Evolutionary conservation across 257 asterid genomes (phyloP), one percentile per base, ranked within the genome.

Genomic region (Voacanga thouarsii): DNA sequence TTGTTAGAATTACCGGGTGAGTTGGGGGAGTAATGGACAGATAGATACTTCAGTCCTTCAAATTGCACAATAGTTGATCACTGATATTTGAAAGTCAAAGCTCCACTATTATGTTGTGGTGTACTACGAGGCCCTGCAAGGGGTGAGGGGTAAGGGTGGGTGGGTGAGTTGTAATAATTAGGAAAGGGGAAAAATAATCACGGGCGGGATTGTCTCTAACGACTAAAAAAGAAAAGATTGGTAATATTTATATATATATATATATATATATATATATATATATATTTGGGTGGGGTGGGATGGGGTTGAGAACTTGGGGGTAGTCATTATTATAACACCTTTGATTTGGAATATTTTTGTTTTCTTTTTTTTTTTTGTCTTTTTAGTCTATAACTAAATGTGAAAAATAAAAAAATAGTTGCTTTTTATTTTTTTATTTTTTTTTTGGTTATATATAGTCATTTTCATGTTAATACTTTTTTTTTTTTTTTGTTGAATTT

Each of bases 11-110:
- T 60, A 45, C 59, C 74, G 51, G 75, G 49, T 75, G 50, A 75
- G 45, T 50, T 37, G 1, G 23, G 37, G 66, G 41, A 66, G 67
- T 49, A 37, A 47, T 79, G 64, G 81, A 53, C 77, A n/a, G n/a
- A n/a, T n/a, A 59, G 21, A 59, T 37, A 37, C 53, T 72, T 60
- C 21, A 18, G 59, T 78, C 61, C 55, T 72, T 12, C 39, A 65
- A 63, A n/a, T n/a, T 43, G 21, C 16, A 23, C 23, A n/a, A 59
- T 64, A 64, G 24, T 63, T 45, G 61, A 30, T 23, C 50, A 43
- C 71, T 78, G 63, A 59, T 78, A 56, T 53, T 49, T 78, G 45
- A 53, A 24, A 60, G 81, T 78, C 77, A 78, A 78, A 71, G 51
- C 50, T 70, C 26, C 81, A 9, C 49, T 57, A 37, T 30, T n/a